Percentiles rank a stretch among this genome's conserved stretches.
Evolutionary conservation across 176 grass and related monocot species (phyloP).

Genomic region (Coix lacrymajobi): DNA sequence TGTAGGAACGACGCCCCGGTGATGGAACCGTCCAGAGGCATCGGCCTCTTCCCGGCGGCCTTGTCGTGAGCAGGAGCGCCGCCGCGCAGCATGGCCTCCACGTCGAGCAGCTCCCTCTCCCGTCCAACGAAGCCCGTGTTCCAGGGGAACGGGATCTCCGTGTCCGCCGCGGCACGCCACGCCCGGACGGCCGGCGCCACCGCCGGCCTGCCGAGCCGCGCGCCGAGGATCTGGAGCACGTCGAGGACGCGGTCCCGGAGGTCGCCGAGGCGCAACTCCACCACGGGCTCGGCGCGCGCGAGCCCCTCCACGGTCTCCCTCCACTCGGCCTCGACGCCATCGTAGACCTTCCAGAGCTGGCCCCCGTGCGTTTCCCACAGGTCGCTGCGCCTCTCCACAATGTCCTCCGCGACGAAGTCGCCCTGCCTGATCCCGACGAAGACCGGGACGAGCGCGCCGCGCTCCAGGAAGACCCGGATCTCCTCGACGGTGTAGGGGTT

Average conservation of each 20-base stretch:
- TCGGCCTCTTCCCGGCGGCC: background rate
- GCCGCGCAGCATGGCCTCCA: slow-evolving; percentile 39
- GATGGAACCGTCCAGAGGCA: background rate
- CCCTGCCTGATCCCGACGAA: slow-evolving; percentile 33
- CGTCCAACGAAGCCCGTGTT: slow-evolving; percentile 48
- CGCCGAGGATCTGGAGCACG: slow-evolving; percentile 26
- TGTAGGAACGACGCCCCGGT: background rate
- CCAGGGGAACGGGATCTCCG: slow-evolving; percentile 42
- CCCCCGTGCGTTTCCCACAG: slow-evolving; percentile 49
- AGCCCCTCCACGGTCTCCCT: slow-evolving; percentile 28
- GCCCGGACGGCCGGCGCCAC: slow-evolving; percentile 17
- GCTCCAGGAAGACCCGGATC: slow-evolving; percentile 29
- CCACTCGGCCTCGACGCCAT: slow-evolving; percentile 38
- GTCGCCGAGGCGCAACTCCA: slow-evolving; percentile 23
- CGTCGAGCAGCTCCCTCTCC: slow-evolving; percentile 36
- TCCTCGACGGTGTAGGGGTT: slow-evolving; percentile 52
- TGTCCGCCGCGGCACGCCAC: slow-evolving; percentile 20
- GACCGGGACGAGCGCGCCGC: slow-evolving; percentile 35
- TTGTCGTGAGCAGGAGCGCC: background rate
- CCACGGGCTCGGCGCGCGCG: background rate
- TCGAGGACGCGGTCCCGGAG: slow-evolving; percentile 37
- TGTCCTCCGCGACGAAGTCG: slow-evolving; percentile 28
- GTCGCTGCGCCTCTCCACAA: slow-evolving; percentile 30
- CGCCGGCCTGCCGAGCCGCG: slow-evolving; percentile 28
- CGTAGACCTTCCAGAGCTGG: slow-evolving; percentile 34